A percentile compares a stretch with the other conserved stretches of the same genome.
These are phyloP conservation scores for Thalassiosira profunda DNA, from an alignment of 108 stramenopile species.

Conservation along the genomic window DNA sequence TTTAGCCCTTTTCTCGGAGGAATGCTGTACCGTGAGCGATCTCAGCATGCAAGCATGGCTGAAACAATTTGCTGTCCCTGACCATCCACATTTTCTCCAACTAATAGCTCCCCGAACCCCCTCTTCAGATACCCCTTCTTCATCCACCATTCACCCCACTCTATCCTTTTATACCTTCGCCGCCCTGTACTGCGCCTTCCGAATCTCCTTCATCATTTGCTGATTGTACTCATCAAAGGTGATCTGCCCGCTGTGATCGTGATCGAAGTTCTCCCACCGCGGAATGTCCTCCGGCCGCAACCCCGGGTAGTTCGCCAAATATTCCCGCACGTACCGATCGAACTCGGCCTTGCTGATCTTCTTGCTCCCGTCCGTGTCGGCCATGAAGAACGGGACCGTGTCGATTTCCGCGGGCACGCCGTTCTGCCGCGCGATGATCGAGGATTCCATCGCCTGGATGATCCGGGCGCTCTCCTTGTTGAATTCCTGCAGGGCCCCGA, in stretches of 20 bases:
- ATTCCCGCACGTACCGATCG: conserved; percentile 50
- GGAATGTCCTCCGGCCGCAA: conserved; percentile 51
- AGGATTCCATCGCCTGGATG: conserved; percentile 50
- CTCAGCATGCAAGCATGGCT: too few relatives aligned
- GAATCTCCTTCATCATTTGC: conserved; percentile 52
- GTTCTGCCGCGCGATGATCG: conserved; percentile 46
- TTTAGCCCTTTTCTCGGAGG: too few relatives aligned
- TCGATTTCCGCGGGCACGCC: conserved; percentile 53
- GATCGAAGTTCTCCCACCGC: conserved; percentile 55
- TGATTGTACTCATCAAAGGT: conserved; percentile 56
- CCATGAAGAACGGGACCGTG: conserved; percentile 55
- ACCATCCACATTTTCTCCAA: too few relatives aligned
- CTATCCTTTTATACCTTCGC: conserved; percentile 36
- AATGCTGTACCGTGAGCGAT: too few relatives aligned
- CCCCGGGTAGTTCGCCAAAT: conserved; percentile 53
- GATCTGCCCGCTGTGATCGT: conserved; percentile 47
- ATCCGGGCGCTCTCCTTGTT: conserved; percentile 54
- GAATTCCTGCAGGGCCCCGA: conserved; percentile 53
- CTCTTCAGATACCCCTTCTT: too few relatives aligned
- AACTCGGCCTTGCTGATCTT: conserved; percentile 59
- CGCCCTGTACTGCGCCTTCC: conserved; percentile 54
- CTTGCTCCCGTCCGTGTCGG: conserved; percentile 53
- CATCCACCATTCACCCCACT: too few relatives aligned
- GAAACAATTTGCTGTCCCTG: too few relatives aligned
- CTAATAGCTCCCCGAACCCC: too few relatives aligned